Conservation (phyloP, 2,329 filamentous ascomycete genomes). For the Ilyonectria mors-panacis region DNA sequence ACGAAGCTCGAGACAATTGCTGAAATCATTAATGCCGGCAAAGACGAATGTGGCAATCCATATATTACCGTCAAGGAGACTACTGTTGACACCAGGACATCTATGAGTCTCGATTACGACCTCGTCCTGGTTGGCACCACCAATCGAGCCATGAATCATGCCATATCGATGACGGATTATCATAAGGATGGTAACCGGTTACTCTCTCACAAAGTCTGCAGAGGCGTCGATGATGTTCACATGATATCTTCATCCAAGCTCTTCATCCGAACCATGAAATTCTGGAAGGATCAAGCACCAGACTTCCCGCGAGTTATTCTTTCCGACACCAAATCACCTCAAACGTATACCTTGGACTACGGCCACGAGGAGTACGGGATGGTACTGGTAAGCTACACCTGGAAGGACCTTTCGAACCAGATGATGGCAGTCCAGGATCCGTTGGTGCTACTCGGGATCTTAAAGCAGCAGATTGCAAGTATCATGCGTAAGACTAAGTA, state of each 20-base stretch:
- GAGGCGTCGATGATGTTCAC: neutral
- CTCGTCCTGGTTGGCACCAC: neutral
- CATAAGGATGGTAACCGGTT: neutral
- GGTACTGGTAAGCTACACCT: neutral
- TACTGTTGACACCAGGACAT: neutral
- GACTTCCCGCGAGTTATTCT: conserved; percentile 1
- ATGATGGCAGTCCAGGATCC: neutral
- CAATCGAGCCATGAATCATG: neutral
- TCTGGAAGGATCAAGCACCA: neutral
- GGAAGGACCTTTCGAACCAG: neutral
- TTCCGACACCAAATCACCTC: neutral
- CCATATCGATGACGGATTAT: neutral
- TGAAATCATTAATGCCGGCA: neutral
- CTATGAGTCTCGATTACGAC: neutral
- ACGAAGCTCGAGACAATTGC: neutral
- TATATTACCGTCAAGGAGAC: neutral
- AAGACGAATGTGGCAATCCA: neutral
- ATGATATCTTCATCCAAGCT: neutral
- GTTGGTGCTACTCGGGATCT: neutral
- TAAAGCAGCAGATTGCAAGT: neutral
- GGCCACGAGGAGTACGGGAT: neutral
- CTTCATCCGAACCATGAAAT: neutral
- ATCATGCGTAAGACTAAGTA: neutral
- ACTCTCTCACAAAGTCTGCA: neutral
- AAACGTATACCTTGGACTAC: conserved; percentile 1